Base-by-base conservation (phyloP, 139 green algal species). In the Tetradesmus lagerheimii region DNA sequence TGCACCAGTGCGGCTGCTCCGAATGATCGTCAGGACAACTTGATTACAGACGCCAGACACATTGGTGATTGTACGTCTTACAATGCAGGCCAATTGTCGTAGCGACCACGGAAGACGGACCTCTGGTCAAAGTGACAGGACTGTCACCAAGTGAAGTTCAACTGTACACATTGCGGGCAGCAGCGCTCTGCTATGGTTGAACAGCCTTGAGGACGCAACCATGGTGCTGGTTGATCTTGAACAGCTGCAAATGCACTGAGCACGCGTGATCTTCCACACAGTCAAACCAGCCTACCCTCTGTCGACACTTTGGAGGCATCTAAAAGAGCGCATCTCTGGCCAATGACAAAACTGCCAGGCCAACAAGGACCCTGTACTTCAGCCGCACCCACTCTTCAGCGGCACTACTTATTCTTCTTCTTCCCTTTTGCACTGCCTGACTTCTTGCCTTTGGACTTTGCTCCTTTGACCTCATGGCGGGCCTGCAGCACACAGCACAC, bases 341-440 rank as follows among this genome's bases (percentile, higher is more conserved):
- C n/a, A n/a, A n/a, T n/a, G n/a, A n/a, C n/a, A n/a, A n/a, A n/a
- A n/a, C n/a, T n/a, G n/a, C n/a, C n/a, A n/a, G n/a, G n/a, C n/a
- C n/a, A n/a, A n/a, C n/a, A n/a, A n/a, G n/a, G n/a, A n/a, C n/a
- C n/a, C n/a, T n/a, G n/a, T n/a, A n/a, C n/a, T n/a, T n/a, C n/a
- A n/a, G n/a, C n/a, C n/a, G n/a, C n/a, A n/a, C n/a, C n/a, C n/a
- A n/a, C 43, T 8, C 8, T 50, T 8, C 20, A 53, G 35, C 18
- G 41, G 31, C 39, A 83, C 76, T 66, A 39, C 25, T 64, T 35
- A 25, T 84, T 84, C 39, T 66, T 83, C 85, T 90, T 90, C 74
- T 90, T 90, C 11, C 75, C 86, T 37, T 90, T 90, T 25, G 74
- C 50, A 43, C 87, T 86, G 77, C 38, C 29, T 16, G 31, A 27